Evolutionary conservation across 495 filamentous ascomycete genomes (phyloP), one percentile per base, ranked within the genome.

Genomic region (Hapsidospora chrysogenum): DNA sequence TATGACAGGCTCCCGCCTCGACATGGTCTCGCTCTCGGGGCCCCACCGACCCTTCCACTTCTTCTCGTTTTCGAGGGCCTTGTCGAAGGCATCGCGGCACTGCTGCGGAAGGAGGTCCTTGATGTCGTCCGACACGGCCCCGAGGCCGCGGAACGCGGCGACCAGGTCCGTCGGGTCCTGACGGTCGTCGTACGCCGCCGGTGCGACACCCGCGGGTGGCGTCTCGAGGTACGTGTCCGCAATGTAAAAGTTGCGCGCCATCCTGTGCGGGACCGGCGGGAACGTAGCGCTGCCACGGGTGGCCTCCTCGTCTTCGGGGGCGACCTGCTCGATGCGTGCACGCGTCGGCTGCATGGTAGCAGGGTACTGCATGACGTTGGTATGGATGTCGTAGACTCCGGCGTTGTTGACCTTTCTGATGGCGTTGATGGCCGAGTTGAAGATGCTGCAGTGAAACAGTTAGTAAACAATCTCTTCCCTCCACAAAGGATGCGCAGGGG

Each of bases 311-410:
- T 46, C 43, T 21, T 53, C 45, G 4, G 40, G 50, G 27, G 41
- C 17, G 10, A 84, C 54, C 29, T 74, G 70, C 56, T 85, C 82
- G 66, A 85, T 82, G 35, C 74, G 73, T 7, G 72, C 83, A 49
- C 83, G 80, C 2, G 86, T 87, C 0, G 89, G 84, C 57, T 97
- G 92, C 66, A 81, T 94, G 44, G 69, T 82, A 38, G 69, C 69
- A 0, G 89, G 92, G 45, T 79, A 89, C 43, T 83, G 78, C 66
- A 95, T 80, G 27, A 61, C 44, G 50, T 97, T 97, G 28, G 89
- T 94, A 56, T 95, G 85, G 16, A 86, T 70, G 43, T 97, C 85
- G 52, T 97, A 97, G 17, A 85, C 62, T 17, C 89, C 89, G 22
- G 71, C 63, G 9, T 76, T 54, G 39, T 74, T 85, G n/a, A 54